Evolutionary conservation across 768 basidiomycete species (phyloP), one percentile per base, ranked within the genome.

Genomic region (Porphyrellus cyaneotinctus): DNA sequence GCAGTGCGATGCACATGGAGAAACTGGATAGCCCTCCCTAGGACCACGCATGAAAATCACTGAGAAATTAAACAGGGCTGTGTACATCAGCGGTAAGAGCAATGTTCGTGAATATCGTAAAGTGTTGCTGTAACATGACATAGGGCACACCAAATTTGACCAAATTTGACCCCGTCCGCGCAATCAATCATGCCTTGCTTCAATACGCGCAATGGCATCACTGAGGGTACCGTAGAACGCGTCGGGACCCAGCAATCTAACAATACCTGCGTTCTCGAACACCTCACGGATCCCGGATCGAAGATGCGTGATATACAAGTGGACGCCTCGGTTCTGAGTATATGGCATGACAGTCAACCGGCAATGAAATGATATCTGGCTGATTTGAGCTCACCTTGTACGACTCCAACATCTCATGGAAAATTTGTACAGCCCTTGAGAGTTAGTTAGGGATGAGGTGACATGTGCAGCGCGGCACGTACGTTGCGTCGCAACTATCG

Each of bases 401-500:
- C 14, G 89, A 86, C 58, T 85, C 81, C 39, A 85, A 70, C 2
- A 94, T 69, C 65, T 95, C 92, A 53, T 79, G 77, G 62, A 95
- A 84, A 57, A 93, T 89, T 68, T 92, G 90, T 10, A 84, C 80
- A 26, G 93, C 91, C 26, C 90, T 92, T 61, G 26, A 31, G 6
- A 52, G 46, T 33, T 22, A 47, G 30, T 69, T 6, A 54, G 20
- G 26, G 22, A 48, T 17, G 23, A 14, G 28, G 38, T 6, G n/a
- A 37, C n/a, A 45, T 37, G 13, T 20, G 13, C 22, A 51, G 42
- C 10, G 37, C 26, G 45, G n/a, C 14, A 14, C 20, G 73, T 63
- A 95, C 88, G 91, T 92, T 9, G 95, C 93, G 67, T 99, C 95
- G 54, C 91, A 85, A 17, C 77, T 80, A 52, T 94, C 91, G 4